Conservation (phyloP, 306 rosid genomes). For the Sicyos edulis region DNA sequence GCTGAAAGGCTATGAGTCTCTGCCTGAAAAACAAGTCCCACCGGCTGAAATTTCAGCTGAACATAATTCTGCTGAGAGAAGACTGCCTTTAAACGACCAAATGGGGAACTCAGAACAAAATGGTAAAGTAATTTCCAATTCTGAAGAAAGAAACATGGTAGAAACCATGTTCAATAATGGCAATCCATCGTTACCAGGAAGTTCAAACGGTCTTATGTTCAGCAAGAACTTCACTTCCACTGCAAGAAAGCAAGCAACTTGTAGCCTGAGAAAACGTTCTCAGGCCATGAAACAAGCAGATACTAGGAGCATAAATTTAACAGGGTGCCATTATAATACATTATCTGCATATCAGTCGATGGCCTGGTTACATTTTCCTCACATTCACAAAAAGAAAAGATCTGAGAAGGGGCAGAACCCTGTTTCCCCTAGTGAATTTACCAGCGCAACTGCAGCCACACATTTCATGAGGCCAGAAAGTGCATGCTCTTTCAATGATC, state of each 20-base stretch:
- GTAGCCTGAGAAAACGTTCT: conserved; percentile 32
- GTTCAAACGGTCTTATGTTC: not conserved
- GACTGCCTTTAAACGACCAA: not conserved
- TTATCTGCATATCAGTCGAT: conserved; percentile 30
- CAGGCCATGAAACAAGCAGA: conserved; percentile 24
- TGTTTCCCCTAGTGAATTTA: conserved; percentile 20
- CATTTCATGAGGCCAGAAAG: conserved; percentile 20
- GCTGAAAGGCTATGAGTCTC: not conserved
- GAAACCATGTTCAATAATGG: not conserved
- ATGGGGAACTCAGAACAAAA: conserved; percentile 5
- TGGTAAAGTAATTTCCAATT: not conserved
- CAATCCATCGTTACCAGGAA: not conserved
- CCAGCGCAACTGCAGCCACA: conserved; percentile 21
- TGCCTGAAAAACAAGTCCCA: conserved; percentile 15
- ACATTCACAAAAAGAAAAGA: conserved; percentile 44
- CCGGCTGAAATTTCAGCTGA: conserved; percentile 11
- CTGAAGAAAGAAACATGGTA: not conserved
- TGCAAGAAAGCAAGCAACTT: conserved; percentile 20
- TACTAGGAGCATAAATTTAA: conserved; percentile 31
- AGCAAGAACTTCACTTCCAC: not conserved
- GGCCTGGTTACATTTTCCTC: conserved; percentile 34
- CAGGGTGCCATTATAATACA: conserved; percentile 33
- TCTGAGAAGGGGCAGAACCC: conserved; percentile 37
- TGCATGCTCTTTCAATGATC: conserved; percentile 24
- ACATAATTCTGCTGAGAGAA: conserved; percentile 1